Percentiles rank a stretch among this genome's conserved stretches.
phyloP scores from a whole-genome alignment of 176 grass and related monocot species.

The Bonia amplexicaulis region DNA sequence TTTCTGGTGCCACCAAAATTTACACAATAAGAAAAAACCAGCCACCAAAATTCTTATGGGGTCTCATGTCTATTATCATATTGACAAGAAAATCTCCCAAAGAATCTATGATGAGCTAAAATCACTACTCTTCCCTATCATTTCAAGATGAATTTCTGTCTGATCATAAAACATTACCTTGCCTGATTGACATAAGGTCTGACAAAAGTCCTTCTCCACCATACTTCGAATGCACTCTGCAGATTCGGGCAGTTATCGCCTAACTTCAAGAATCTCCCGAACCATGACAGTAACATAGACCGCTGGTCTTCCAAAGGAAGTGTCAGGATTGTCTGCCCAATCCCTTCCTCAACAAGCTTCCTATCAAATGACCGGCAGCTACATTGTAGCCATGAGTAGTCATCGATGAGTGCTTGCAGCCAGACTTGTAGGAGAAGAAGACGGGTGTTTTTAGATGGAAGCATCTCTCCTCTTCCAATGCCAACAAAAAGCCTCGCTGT shows the following conservation, averaged over 20 bases:
- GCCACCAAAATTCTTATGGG: slow-evolving; percentile 4
- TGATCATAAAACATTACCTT: slow-evolving; percentile 19
- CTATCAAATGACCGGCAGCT: slow-evolving; percentile 69
- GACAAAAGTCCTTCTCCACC: slow-evolving; percentile 94
- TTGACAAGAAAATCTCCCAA: slow-evolving; percentile 20
- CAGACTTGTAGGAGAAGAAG: slow-evolving; percentile 55
- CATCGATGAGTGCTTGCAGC: slow-evolving; percentile 79
- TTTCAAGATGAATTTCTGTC: slow-evolving; percentile 25
- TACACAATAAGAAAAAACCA: slow-evolving; percentile 1
- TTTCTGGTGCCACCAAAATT: slow-evolving; percentile 8
- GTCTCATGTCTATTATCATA: slow-evolving; percentile 17
- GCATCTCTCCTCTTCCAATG: slow-evolving; percentile 79
- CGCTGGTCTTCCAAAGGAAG: slow-evolving; percentile 75
- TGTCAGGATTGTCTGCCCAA: slow-evolving; percentile 80
- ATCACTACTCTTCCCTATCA: background rate
- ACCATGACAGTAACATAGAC: slow-evolving; percentile 60
- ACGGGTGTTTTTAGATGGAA: slow-evolving; percentile 59
- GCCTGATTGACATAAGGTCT: slow-evolving; percentile 58
- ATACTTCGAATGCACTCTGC: slow-evolving; percentile 86
- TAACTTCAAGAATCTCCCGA: slow-evolving; percentile 65
- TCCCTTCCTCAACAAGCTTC: slow-evolving; percentile 79
- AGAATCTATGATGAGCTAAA: slow-evolving; percentile 21
- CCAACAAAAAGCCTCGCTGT: slow-evolving; percentile 76
- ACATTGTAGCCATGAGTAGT: slow-evolving; percentile 77
- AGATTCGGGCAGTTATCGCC: slow-evolving; percentile 80